A percentile compares a stretch with the other conserved stretches of the same genome.
These are phyloP conservation scores for Boletus coccyginus DNA, from an alignment of 768 basidiomycete species.

Conservation along the genomic window DNA sequence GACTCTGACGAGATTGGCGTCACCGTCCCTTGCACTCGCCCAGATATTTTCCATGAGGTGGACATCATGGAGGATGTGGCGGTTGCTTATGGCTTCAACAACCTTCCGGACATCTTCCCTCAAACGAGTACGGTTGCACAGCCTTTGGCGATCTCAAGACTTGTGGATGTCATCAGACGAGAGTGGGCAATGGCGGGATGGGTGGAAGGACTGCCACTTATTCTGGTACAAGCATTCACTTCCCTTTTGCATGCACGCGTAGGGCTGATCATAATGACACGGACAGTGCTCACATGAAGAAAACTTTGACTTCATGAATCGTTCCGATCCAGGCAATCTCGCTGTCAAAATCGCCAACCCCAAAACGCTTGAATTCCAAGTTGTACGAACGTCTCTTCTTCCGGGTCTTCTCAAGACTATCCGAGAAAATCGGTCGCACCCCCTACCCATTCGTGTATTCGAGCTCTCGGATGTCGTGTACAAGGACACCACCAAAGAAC, in stretches of 20 bases:
- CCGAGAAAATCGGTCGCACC: conserved; percentile 92
- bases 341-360: conserved; percentile 96
- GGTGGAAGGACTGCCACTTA: conserved; percentile 93
- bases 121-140: conserved; percentile 93
- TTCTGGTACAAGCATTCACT: conserved; percentile 55
- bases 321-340: conserved; percentile 71
- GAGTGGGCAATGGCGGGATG: conserved; percentile 97
- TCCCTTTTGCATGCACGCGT: background rate
- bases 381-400: conserved; percentile 92
- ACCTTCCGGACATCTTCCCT: conserved; percentile 89
- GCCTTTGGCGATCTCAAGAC: conserved; percentile 83
- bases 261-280: conserved; percentile 3
- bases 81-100: conserved; percentile 98
- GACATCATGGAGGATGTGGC: conserved; percentile 99
- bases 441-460: conserved; percentile 91
- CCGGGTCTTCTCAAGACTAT: conserved; percentile 96
- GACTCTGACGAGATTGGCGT: conserved; percentile 68
- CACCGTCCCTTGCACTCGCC: conserved; percentile 88
- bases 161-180: conserved; percentile 81
- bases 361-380: conserved; percentile 96
- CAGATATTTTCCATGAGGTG: conserved; percentile 97
- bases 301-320: conserved; percentile 94
- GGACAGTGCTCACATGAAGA: conserved; percentile 95
- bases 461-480: conserved; percentile 92
- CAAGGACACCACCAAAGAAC: conserved; percentile 75